phyloP scores from a whole-genome alignment of 2,329 filamentous ascomycete genomes.

The Kalaharituber pfeilii region DNA sequence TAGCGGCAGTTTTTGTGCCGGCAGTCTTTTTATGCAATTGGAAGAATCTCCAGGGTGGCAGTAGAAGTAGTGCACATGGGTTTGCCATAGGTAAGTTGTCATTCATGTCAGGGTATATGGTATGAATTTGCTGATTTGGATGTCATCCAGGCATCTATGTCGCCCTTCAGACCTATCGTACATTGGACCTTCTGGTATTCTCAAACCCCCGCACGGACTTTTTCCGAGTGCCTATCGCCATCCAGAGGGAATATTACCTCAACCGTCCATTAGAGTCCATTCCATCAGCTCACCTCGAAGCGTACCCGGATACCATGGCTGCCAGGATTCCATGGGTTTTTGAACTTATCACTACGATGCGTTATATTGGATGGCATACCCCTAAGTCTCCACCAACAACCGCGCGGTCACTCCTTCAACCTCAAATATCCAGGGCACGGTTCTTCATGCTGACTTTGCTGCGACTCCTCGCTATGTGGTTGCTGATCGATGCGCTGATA shows the following conservation, averaged over 20 bases:
- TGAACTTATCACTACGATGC: background rate
- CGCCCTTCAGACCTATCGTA: background rate
- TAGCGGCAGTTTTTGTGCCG: background rate
- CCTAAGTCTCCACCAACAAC: background rate
- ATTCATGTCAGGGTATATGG: too few relatives aligned
- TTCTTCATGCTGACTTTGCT: background rate
- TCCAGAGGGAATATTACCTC: background rate
- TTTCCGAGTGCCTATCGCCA: background rate
- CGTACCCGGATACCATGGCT: background rate
- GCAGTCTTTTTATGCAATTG: background rate
- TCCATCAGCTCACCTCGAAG: background rate
- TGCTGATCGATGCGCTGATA: background rate
- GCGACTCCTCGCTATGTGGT: background rate
- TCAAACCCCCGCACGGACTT: background rate
- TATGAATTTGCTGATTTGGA: background rate
- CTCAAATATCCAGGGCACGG: background rate
- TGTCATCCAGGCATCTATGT: background rate
- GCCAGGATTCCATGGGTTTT: background rate
- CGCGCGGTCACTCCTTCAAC: background rate
- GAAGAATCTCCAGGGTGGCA: background rate
- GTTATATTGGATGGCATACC: background rate
- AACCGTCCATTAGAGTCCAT: background rate
- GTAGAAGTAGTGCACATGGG: background rate
- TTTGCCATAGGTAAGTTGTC: background rate
- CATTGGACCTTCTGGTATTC: background rate